phyloP scores from a whole-genome alignment of 495 filamentous ascomycete genomes.

The Staphylotrichum longicolle region DNA sequence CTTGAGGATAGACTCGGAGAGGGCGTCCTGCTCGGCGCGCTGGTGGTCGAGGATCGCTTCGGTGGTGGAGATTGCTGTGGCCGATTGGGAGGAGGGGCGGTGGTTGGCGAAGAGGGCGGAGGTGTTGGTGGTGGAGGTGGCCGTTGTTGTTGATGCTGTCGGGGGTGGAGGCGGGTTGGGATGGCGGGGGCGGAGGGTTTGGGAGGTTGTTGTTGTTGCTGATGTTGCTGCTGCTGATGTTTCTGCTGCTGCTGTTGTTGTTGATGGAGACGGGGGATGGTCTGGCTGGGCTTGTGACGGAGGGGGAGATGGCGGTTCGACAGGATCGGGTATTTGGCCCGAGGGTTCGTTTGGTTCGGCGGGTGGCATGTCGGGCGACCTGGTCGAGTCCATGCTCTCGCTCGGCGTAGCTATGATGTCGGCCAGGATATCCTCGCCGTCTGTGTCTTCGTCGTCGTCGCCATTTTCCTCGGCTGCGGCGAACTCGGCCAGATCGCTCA shows the following conservation, averaged over 20 bases:
- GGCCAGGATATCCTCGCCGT: slow-evolving; percentile 52
- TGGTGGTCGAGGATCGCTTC: slow-evolving; percentile 72
- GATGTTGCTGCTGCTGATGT: slow-evolving; percentile 18
- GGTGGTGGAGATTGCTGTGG: slow-evolving; percentile 30
- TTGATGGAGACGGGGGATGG: slow-evolving; percentile 13
- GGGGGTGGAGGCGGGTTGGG: slow-evolving; percentile 5
- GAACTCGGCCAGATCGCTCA: slow-evolving; percentile 62
- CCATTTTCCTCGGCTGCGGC: slow-evolving; percentile 29
- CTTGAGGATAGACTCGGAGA: slow-evolving; percentile 73
- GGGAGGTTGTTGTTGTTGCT: slow-evolving; percentile 26
- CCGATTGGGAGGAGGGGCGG: not conserved
- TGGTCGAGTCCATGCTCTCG: slow-evolving; percentile 44
- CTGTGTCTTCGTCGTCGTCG: slow-evolving; percentile 36
- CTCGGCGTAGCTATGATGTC: slow-evolving; percentile 48
- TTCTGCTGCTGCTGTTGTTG: not conserved
- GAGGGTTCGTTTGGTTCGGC: slow-evolving; percentile 19
- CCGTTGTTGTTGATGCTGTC: slow-evolving; percentile 24
- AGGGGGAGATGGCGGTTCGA: slow-evolving; percentile 17
- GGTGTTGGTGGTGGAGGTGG: slow-evolving; percentile 17
- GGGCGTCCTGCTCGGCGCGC: slow-evolving; percentile 76
- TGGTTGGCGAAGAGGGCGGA: slow-evolving; percentile 41
- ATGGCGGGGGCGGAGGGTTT: slow-evolving; percentile 29
- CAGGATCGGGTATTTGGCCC: slow-evolving; percentile 14
- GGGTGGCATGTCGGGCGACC: slow-evolving; percentile 29
- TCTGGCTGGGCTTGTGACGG: not conserved